Evolutionary conservation across 1,284 basidiomycete genomes (phyloP), one percentile per base, ranked within the genome.

Genomic region (Sphaerobolus stellatus): DNA sequence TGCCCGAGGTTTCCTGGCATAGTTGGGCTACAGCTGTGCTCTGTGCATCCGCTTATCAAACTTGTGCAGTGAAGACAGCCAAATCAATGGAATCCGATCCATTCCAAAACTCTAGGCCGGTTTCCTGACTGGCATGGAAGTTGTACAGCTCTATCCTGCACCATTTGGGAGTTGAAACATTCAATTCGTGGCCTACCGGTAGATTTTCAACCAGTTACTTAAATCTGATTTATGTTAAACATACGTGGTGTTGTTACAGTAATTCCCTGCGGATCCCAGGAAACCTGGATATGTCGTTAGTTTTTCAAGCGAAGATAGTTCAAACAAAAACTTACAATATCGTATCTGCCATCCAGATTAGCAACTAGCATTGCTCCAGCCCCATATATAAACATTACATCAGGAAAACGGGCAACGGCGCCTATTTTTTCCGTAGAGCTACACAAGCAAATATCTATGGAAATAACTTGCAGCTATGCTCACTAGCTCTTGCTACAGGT

Each of bases 251-350:
- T 61, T 8, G 64, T 62, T 28, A 56, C 57, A 43, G 64, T 65
- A 29, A 65, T 59, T 5, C 64, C 64, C 14, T 63, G 58, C 24
- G 64, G 64, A 47, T 65, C 63, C 64, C 64, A 65, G 25, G 62
- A 63, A 22, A 65, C 62, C 63, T 64, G n/a, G n/a, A 34, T 28
- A 14, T 11, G 44, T 43, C 28, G 22, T n/a, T 11, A 33, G 44
- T 43, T 28, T 36, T 18, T 33, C 28, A 24, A 13, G 16, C 36
- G 8, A 44, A 27, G 14, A 16, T 18, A 18, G 36, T 29, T 18
- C 16, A 14, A n/a, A 5, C 6, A 13, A 22, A 20, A 22, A 51
- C 56, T 31, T 29, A 58, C 64, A 34, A 59, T 59, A 41, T 61
- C 55, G 52, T 62, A 65, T 51, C 58, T 52, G 11, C 58, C 62